Evolutionary conservation across 169 alveolate genomes (phyloP), one percentile per base, ranked within the genome.

Genomic region (Pseudocohnilembus persalinus): DNA sequence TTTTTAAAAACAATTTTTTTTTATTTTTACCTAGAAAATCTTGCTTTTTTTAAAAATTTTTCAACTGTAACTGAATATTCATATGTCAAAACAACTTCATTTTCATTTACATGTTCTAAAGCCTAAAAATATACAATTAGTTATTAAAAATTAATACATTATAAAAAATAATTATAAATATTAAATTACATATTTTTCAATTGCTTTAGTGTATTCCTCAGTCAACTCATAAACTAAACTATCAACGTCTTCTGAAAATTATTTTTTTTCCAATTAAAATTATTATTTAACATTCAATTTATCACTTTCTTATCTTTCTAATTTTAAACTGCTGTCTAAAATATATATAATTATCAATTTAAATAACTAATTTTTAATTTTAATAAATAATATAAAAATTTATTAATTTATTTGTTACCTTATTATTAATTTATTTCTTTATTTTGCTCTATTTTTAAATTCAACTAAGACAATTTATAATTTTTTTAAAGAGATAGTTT

Each of bases 11-110:
- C 0, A 76, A 75, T 29, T 6, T 64, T 16, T 68, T 25, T n/a
- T 31, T 27, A 77, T 72, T 72, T 87, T 63, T 89, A 78, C 15
- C 29, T 72, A 28, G n/a, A n/a, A n/a, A n/a, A n/a, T n/a, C 77
- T 73, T 31, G 93, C 94, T 29, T 73, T 88, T 34, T 74, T 65
- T 80, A 93, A 85, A 81, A 93, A 93, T 29, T 73, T 49, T 28
- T 68, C 72, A 25, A 93, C 84, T 68, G 92, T 88, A 25, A 63
- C 74, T 65, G 92, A 82, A 31, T 82, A 82, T 63, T 93, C 96
- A 84, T 82, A 88, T 1, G 96, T 93, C 25, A 93, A 73, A 32
- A 93, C 89, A 31, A 83, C 90, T 84, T 92, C 93, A n/a, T 88
- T 85, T 27, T 33, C 29, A n/a, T 87, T 85, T 29, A 92, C 89